Base-by-base conservation (phyloP, 1,284 basidiomycete genomes). In the Heterobasidion parviporum region DNA sequence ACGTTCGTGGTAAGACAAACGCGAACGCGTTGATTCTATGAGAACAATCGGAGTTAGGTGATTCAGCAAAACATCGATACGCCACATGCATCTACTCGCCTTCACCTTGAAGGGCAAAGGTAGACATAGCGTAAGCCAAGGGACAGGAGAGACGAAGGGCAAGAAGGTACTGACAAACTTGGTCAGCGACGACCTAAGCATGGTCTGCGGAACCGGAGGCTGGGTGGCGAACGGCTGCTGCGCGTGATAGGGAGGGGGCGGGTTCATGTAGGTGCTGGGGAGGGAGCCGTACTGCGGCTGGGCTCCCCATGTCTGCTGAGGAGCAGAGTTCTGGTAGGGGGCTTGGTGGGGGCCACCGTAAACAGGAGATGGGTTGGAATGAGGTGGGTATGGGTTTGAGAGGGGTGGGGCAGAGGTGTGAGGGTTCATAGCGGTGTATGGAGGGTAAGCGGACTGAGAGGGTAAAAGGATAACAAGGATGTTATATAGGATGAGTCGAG, bases 1-100 rank as follows among this genome's bases (percentile, higher is more conserved):
- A 71, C 66, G 52, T 74, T 64, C 4, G 69, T 66, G 26, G 63
- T 60, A 36, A 78, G 59, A 38, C 70, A 70, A 8, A 78, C 72
- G 43, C 69, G 63, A 20, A 80, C 75, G 6, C 60, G 60, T 56
- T 79, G 70, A 47, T 72, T 68, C 75, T 78, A 60, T 44, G 44
- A 35, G 32, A 35, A 52, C 12, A 8, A 47, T 33, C n/a, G 54
- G 33, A 10, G 9, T 35, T 16, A 43, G 43, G 49, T 43, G 32
- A n/a, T 2, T 10, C 32, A 48, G 18, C 18, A 16, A 8, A 51
- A 10, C n/a, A 52, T 32, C 59, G 47, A 53, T 57, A 51, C 34
- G 34, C 15, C 34, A 46, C 16, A 32, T 15, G 41, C 2, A 33
- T 41, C 38, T 3, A n/a, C n/a, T 32, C 9, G 18, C 46, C 16